Evolutionary conservation across 2,329 filamentous ascomycete genomes (phyloP).

Genomic region (Ophiocordyceps unilateralis): DNA sequence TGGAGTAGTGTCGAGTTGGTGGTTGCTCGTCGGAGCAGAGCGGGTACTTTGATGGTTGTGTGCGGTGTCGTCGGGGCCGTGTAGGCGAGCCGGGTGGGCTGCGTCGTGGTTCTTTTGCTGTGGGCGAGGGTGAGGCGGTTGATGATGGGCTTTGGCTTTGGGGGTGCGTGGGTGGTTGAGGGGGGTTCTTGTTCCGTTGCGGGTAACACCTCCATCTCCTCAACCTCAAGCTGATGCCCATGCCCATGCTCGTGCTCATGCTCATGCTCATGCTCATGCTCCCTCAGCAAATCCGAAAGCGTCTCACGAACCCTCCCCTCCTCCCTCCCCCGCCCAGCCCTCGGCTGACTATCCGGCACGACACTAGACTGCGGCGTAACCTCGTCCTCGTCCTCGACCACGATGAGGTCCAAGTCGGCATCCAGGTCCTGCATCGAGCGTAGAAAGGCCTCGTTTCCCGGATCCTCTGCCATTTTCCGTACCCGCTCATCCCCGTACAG

Average conservation of each 20-base stretch:
- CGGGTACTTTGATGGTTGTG: slow-evolving; percentile 52
- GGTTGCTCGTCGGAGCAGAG: slow-evolving; percentile 56
- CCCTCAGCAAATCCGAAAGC: slow-evolving; percentile 68
- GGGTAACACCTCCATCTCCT: too few species aligned
- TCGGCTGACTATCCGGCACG: too few species aligned
- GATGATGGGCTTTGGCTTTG: slow-evolving; percentile 39
- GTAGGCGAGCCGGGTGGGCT: slow-evolving; percentile 18
- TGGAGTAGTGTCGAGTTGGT: slow-evolving; percentile 38
- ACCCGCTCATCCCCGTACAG: slow-evolving; percentile 79
- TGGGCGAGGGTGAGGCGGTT: slow-evolving; percentile 52
- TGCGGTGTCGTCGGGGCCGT: too few species aligned
- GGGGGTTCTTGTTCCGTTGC: too few species aligned
- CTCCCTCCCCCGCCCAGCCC: slow-evolving; percentile 12
- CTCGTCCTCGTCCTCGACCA: slow-evolving; percentile 10
- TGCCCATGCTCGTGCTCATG: too few species aligned
- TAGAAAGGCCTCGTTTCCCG: slow-evolving; percentile 79
- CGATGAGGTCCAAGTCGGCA: slow-evolving; percentile 52
- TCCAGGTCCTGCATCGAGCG: slow-evolving; percentile 72
- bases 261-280: too few species aligned
- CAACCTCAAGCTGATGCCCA: too few species aligned
- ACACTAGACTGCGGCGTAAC: too few species aligned
- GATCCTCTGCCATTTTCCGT: slow-evolving; percentile 76
- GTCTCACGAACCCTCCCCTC: slow-evolving; percentile 63
- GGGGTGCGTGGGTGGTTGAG: too few species aligned
- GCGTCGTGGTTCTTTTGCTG: slow-evolving; percentile 28